Base-by-base conservation (phyloP, 306 rosid genomes). In the Vicia villosa region DNA sequence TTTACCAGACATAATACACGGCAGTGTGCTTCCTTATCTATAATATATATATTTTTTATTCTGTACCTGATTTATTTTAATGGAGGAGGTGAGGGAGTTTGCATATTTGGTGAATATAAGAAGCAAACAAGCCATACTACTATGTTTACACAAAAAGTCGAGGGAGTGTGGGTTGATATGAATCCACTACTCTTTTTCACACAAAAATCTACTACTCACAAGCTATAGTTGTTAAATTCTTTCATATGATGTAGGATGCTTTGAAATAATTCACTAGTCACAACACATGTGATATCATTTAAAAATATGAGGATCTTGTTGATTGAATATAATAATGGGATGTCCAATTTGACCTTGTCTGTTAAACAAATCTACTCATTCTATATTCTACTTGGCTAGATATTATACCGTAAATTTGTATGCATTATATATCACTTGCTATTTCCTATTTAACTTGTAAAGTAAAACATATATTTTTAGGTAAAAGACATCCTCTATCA, bases 401-500 rank as follows among this genome's bases (percentile, higher is more conserved):
- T 37, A 40, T 45, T 8, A n/a, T n/a, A 14, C 2, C 2, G 40
- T 13, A 13, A 12, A 45, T 15, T 57, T 30, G 50, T 28, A 17
- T 14, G n/a, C 36, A 12, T 43, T 51, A 12, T 37, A 26, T 11
- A 32, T 36, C 51, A 16, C 26, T 42, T 49, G 37, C 6, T 66
- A 16, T 63, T 47, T 38, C 68, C 69, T 15, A 69, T 38, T 9
- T 21, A 60, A 52, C 36, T 50, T 58, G 40, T 58, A 66, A 77
- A 22, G 30, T 12, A 36, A 57, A 67, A n/a, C 65, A 12, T n/a
- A 41, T 19, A 22, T 59, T 54, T 52, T 49, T 80, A 94, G 97
- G 97, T 71, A 58, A 91, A 94, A 83, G 99, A 94, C 43, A 37
- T 87, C 64, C 75, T 94, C 32, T 94, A 83, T 84, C 95, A 94